These are phyloP conservation scores for Lathyrus sativus DNA, from an alignment of 306 rosid genomes.

Conservation along the genomic window DNA sequence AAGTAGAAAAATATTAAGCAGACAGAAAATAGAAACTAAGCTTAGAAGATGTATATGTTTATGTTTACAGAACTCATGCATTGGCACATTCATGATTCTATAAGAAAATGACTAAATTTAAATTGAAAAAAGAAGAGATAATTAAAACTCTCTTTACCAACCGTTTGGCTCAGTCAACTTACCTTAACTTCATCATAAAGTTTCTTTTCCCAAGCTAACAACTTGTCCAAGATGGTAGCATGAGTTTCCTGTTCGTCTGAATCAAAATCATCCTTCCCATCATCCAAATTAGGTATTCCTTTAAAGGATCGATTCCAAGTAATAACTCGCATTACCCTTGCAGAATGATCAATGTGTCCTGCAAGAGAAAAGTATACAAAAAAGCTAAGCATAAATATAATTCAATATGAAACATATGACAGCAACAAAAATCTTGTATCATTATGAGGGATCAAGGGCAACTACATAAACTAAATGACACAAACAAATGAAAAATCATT, in stretches of 20 bases:
- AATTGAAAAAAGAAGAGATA: not conserved
- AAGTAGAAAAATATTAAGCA: conserved; percentile 7
- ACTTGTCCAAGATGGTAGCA: conserved; percentile 87
- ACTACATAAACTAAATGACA: not conserved
- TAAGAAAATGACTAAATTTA: conserved; percentile 14
- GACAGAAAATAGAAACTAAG: conserved; percentile 7
- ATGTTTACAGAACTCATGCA: not conserved
- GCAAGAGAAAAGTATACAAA: conserved; percentile 13
- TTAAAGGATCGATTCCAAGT: conserved; percentile 92
- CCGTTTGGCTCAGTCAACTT: conserved; percentile 15
- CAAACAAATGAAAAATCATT: conserved; percentile 2
- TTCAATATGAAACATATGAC: not conserved
- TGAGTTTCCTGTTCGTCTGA: conserved; percentile 86
- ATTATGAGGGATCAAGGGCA: not conserved
- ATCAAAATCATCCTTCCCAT: conserved; percentile 76
- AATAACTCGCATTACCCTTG: conserved; percentile 87
- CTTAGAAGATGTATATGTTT: not conserved
- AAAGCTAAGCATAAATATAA: not conserved
- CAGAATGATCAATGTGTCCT: conserved; percentile 97
- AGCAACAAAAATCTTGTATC: not conserved
- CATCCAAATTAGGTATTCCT: conserved; percentile 57
- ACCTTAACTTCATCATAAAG: conserved; percentile 97
- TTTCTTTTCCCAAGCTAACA: conserved; percentile 98
- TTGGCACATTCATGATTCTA: not conserved
- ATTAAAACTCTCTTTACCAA: conserved; percentile 4